phyloP scores from a whole-genome alignment of 306 rosid genomes.

The Castanospermum australe region DNA sequence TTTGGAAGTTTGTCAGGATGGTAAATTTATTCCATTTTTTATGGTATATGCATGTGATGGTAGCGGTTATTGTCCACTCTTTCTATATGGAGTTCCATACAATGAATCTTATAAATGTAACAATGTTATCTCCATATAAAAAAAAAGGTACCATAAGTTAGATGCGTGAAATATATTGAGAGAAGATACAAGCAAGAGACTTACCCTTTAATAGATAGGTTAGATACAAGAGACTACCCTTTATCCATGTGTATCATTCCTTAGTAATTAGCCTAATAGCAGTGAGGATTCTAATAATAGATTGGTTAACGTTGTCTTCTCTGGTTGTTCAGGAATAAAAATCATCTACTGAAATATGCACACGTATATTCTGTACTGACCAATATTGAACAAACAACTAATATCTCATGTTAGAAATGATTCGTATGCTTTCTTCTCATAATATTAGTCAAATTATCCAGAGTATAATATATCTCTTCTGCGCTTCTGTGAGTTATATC shows the following conservation, averaged over 20 bases:
- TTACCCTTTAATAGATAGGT: no score
- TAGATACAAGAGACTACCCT: neutral
- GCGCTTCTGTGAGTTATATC: conserved; percentile 44
- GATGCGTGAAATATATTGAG: no score
- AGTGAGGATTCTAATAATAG: neutral
- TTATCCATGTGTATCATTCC: neutral
- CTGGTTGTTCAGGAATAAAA: neutral
- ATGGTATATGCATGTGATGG: no score
- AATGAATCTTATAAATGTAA: no score
- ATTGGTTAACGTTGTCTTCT: neutral
- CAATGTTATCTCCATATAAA: no score
- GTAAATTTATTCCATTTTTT: no score
- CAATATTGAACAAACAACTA: neutral
- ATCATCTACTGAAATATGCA: neutral
- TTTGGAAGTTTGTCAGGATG: no score
- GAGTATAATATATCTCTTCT: conserved; percentile 41
- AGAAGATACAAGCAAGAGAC: no score
- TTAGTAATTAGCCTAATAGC: neutral
- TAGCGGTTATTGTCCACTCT: no score
- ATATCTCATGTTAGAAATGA: conserved; percentile 6
- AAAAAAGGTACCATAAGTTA: no score
- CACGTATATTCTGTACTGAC: neutral
- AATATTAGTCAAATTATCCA: conserved; percentile 33
- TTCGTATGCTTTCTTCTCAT: conserved; percentile 27
- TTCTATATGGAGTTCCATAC: no score